Evolutionary conservation across 768 basidiomycete species (phyloP), one percentile per base, ranked within the genome.

Genomic region (Ramaria rubella): DNA sequence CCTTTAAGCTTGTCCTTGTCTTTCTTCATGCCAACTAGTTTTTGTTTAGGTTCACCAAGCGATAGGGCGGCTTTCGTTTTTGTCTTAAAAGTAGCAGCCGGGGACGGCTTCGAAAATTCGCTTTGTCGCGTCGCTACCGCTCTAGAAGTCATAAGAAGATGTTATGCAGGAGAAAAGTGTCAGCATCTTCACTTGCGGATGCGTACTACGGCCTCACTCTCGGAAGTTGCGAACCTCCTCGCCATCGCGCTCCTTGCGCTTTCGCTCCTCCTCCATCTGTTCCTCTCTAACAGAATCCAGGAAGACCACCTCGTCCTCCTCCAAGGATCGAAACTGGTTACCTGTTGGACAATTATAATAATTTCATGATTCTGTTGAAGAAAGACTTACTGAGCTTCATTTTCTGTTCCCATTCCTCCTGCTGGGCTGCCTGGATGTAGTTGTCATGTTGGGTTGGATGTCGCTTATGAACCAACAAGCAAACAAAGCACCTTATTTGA

Each of bases 391-490:
- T 77, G 71, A 93, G 80, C 68, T 90, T 91, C 59, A 82, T 89
- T 67, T 87, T 87, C 68, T 90, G 87, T 67, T 93, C 90, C 87
- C 89, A 93, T 81, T 93, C 88, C 69, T 93, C 90, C 71, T 93
- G 89, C 69, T 92, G 91, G 61, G 88, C 89, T 64, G 85, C 82
- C 88, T 90, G 57, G n/a, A n/a, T n/a, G n/a, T n/a, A n/a, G n/a
- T n/a, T n/a, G n/a, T n/a, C n/a, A n/a, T n/a, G n/a, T n/a, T n/a
- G n/a, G n/a, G n/a, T n/a, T 53, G 53, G 61, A 59, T 67, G 49
- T 64, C 42, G 53, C 65, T 42, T 52, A 44, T 30, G 48, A 30
- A 52, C 17, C 50, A 6, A 14, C 4, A 4, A 36, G 27, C 23
- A 26, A 30, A 55, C 30, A 55, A 67, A 75, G 68, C 68, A 89